A percentile compares a stretch with the other conserved stretches of the same genome.
These are phyloP conservation scores for Peronospora destructor DNA, from an alignment of 352 stramenopile species.

Conservation along the genomic window DNA sequence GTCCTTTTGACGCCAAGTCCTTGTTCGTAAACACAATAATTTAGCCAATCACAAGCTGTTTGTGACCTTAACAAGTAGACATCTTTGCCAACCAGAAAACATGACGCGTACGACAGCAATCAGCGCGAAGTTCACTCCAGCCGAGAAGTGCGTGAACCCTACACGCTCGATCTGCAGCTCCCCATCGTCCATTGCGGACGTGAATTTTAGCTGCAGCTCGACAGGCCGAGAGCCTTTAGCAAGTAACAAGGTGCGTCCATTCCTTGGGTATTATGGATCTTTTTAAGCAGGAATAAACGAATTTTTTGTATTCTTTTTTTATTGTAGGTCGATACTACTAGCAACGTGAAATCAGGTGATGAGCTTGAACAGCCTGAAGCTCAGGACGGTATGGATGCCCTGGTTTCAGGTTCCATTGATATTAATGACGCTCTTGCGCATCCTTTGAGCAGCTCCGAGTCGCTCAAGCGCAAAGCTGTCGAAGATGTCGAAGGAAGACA, in stretches of 20 bases:
- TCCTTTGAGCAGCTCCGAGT: slow-evolving; percentile 52
- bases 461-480: slow-evolving; percentile 56
- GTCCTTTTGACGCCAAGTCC: neutral
- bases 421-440: slow-evolving; percentile 73
- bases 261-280: slow-evolving; percentile 1
- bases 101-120: slow-evolving; percentile 19
- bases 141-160: slow-evolving; percentile 32
- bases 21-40: neutral
- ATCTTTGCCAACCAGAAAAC: neutral
- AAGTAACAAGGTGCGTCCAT: slow-evolving; percentile 31
- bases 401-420: slow-evolving; percentile 39
- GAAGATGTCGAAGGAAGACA: slow-evolving; percentile 25
- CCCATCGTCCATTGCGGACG: slow-evolving; percentile 58
- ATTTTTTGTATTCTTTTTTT: slow-evolving; percentile 1
- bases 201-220: slow-evolving; percentile 28
- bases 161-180: slow-evolving; percentile 40
- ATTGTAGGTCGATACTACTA: neutral
- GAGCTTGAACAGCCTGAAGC: slow-evolving; percentile 15
- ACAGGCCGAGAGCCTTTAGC: slow-evolving; percentile 6
- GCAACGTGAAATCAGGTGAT: slow-evolving; percentile 33
- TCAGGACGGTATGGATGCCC: slow-evolving; percentile 34
- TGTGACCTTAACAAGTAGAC: slow-evolving; percentile 14
- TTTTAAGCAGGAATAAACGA: neutral
- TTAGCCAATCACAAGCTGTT: slow-evolving; percentile 15
- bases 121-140: slow-evolving; percentile 9